phyloP scores from a whole-genome alignment of 108 stramenopile species.

The Pseudonitzschia multistriata region DNA sequence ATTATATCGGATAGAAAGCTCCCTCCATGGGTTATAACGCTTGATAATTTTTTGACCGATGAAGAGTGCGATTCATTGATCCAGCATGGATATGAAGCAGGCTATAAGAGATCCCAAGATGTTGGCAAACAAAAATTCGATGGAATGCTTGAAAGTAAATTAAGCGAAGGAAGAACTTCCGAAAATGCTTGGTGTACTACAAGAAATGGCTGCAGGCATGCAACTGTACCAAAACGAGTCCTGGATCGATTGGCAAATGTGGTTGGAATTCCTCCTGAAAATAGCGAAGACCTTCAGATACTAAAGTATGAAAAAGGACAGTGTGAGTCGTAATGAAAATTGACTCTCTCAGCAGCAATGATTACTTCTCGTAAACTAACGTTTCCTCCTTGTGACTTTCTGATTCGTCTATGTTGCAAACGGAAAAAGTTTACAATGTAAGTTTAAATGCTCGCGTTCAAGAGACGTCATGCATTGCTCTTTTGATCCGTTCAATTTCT shows the following conservation, averaged over 20 bases:
- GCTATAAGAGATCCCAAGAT: not conserved
- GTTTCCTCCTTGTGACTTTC: not conserved
- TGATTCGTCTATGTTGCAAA: not conserved
- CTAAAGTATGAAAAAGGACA: constrained; percentile 57
- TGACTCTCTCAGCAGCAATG: constrained; percentile 8
- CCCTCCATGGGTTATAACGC: constrained; percentile 12
- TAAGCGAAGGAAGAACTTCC: constrained; percentile 41
- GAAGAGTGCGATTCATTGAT: not conserved
- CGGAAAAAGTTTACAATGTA: constrained; percentile 10
- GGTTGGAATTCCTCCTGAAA: constrained; percentile 33
- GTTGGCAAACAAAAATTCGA: constrained; percentile 13
- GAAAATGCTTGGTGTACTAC: constrained; percentile 75
- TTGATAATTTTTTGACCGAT: not conserved
- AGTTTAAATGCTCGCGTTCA: not conserved
- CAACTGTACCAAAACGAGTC: constrained; percentile 31
- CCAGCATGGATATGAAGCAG: not conserved
- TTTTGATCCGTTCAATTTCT: constrained; percentile 50
- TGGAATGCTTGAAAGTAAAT: constrained; percentile 31
- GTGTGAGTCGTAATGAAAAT: constrained; percentile 40
- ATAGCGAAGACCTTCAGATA: constrained; percentile 66
- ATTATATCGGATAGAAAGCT: constrained; percentile 33
- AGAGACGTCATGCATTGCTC: constrained; percentile 6
- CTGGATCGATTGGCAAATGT: constrained; percentile 58
- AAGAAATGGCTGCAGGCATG: constrained; percentile 42
- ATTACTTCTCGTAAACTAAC: not conserved